phyloP scores from a whole-genome alignment of 169 alveolate species.

The Cystoisospora suis region DNA sequence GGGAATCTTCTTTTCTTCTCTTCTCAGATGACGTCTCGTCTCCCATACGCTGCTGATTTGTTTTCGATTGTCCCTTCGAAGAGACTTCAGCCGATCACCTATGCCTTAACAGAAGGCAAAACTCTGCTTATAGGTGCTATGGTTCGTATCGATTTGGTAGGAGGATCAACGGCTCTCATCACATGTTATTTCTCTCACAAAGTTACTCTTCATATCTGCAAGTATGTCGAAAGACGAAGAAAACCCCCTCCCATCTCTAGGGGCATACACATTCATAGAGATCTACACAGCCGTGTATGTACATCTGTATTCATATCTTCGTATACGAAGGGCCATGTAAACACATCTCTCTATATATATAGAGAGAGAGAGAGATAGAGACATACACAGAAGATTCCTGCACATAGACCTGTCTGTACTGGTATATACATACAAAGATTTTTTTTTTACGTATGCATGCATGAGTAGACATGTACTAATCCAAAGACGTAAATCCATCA shows the following conservation, averaged over 20 bases:
- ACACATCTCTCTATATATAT: not conserved
- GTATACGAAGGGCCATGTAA: not conserved
- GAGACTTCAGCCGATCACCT: conserved; percentile 55
- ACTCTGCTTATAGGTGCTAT: conserved; percentile 50
- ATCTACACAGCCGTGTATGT: no score
- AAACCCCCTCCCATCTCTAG: no score
- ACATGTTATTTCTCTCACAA: conserved; percentile 73
- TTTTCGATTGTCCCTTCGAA: conserved; percentile 42
- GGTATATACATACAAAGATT: not conserved
- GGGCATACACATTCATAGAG: no score
- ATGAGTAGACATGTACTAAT: no score
- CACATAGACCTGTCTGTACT: not conserved
- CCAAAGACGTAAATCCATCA: no score
- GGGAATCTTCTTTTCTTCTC: no score
- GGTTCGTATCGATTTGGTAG: conserved; percentile 38
- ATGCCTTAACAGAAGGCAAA: conserved; percentile 38
- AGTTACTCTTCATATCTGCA: conserved; percentile 74
- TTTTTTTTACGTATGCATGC: no score
- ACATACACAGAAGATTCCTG: not conserved
- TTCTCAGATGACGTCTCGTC: conserved; percentile 44
- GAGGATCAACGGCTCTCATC: conserved; percentile 55
- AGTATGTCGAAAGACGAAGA: conserved; percentile 30
- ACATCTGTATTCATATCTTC: no score
- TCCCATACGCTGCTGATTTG: conserved; percentile 17
- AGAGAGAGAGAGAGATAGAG: not conserved